Conservation (phyloP, 768 basidiomycete genomes). For the Pleurotus eryngii region DNA sequence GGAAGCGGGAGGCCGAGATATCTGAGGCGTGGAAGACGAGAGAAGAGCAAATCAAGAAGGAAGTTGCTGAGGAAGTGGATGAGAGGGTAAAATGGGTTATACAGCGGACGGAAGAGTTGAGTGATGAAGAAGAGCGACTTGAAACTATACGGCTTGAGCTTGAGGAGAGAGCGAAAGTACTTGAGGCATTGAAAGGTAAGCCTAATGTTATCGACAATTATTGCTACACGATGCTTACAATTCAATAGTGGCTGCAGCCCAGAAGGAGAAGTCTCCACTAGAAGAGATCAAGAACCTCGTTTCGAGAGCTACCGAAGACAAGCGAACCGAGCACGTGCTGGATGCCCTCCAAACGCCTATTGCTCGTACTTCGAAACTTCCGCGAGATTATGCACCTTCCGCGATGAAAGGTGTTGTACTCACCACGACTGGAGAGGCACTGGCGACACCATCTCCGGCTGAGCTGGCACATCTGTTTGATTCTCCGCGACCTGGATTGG, state of each 20-base stretch:
- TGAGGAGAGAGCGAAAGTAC: conserved; percentile 39
- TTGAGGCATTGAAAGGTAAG: conserved; percentile 42
- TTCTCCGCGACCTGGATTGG: conserved; percentile 68
- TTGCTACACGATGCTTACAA: no score
- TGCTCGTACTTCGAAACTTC: conserved; percentile 28
- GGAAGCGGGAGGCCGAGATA: conserved; percentile 60
- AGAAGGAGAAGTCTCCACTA: conserved; percentile 55
- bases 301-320: conserved; percentile 27
- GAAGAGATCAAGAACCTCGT: conserved; percentile 77
- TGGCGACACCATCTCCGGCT: conserved; percentile 67
- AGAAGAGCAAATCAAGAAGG: conserved; percentile 48
- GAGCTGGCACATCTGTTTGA: conserved; percentile 67
- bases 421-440: conserved; percentile 71
- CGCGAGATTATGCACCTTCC: conserved; percentile 34
- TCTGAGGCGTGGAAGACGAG: conserved; percentile 53
- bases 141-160: conserved; percentile 25
- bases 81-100: conserved; percentile 47
- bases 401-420: conserved; percentile 80
- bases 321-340: conserved; percentile 16
- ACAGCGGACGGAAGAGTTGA: conserved; percentile 41
- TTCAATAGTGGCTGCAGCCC: conserved; percentile 23
- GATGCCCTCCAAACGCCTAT: conserved; percentile 52
- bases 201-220: not conserved
- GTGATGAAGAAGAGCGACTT: conserved; percentile 49
- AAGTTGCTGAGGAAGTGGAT: conserved; percentile 43